Evolutionary conservation across 2,329 filamentous ascomycete species (phyloP).

Genomic region (Myriangium duriaei): DNA sequence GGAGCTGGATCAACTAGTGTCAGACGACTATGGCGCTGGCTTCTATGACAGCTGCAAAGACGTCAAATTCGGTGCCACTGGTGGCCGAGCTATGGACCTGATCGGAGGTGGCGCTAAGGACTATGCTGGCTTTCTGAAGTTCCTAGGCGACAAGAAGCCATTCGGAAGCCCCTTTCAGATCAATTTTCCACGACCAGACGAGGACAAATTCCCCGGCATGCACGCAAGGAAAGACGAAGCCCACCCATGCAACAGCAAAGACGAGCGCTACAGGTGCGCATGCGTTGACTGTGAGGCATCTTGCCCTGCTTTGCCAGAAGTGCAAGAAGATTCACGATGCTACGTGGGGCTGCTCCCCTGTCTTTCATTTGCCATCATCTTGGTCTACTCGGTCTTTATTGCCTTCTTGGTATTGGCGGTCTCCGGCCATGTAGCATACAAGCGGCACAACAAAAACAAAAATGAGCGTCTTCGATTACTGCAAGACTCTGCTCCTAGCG

Average conservation of each 20-base stretch:
- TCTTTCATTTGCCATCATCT: conserved; percentile 80
- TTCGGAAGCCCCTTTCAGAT: conserved; percentile 96
- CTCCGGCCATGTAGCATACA: conserved; percentile 64
- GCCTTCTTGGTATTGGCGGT: conserved; percentile 53
- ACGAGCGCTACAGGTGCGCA: conserved; percentile 75
- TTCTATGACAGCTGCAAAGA: conserved; percentile 98
- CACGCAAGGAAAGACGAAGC: conserved; percentile 55
- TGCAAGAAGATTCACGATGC: conserved; percentile 60
- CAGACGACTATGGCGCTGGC: conserved; percentile 67
- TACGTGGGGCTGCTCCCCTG: conserved; percentile 82
- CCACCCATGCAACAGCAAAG: conserved; percentile 81
- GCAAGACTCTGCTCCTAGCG: conserved; percentile 70
- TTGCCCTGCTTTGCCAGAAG: conserved; percentile 67
- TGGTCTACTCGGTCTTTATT: conserved; percentile 69
- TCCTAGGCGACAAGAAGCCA: conserved; percentile 81
- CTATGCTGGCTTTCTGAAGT: conserved; percentile 75
- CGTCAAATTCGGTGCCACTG: conserved; percentile 93
- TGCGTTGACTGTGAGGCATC: conserved; percentile 85
- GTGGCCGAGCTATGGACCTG: conserved; percentile 85
- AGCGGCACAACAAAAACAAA: conserved; percentile 58
- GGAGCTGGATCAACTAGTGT: conserved; percentile 81
- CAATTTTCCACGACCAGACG: conserved; percentile 59
- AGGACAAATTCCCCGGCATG: conserved; percentile 57
- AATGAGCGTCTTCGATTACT: conserved; percentile 76
- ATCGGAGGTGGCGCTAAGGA: conserved; percentile 93